These are phyloP conservation scores for Pyrenochaeta sp. DNA, from an alignment of 2,329 filamentous ascomycete genomes.

Conservation along the genomic window DNA sequence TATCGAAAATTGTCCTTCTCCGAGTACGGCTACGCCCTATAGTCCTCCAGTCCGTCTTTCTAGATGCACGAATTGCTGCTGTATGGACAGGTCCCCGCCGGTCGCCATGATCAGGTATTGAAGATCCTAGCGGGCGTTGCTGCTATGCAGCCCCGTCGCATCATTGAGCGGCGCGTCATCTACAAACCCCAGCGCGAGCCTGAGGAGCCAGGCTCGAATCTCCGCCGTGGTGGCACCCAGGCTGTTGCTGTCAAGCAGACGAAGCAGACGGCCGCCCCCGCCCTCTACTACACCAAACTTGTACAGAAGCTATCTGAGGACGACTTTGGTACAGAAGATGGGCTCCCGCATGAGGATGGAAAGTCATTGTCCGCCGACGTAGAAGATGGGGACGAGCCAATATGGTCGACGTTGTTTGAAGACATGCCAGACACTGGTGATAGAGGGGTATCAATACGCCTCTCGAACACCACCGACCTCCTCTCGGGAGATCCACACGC, in stretches of 20 bases:
- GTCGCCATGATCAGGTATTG: constrained; percentile 67
- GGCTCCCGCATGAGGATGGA: constrained; percentile 10
- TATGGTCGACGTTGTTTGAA: constrained; percentile 52
- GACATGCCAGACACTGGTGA: constrained; percentile 60
- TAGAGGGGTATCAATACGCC: constrained; percentile 62
- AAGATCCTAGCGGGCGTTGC: constrained; percentile 69
- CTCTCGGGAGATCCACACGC: constrained; percentile 59
- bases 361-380: constrained; percentile 32
- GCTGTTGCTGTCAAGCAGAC: constrained; percentile 39
- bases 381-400: constrained; percentile 33
- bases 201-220: constrained; percentile 48
- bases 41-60: constrained; percentile 7
- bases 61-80: constrained; percentile 70
- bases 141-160: constrained; percentile 66
- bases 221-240: constrained; percentile 49
- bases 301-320: constrained; percentile 53
- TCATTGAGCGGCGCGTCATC: constrained; percentile 64
- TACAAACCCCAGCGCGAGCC: constrained; percentile 64
- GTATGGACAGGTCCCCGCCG: constrained; percentile 65
- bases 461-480: constrained; percentile 59
- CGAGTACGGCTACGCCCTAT: constrained; percentile 21
- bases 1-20: constrained; percentile 29
- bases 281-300: constrained; percentile 64
- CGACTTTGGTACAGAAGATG: constrained; percentile 42
- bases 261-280: constrained; percentile 51